Evolutionary conservation across 2,329 filamentous ascomycete genomes (phyloP).

Genomic region (Ophiobolus disseminans): DNA sequence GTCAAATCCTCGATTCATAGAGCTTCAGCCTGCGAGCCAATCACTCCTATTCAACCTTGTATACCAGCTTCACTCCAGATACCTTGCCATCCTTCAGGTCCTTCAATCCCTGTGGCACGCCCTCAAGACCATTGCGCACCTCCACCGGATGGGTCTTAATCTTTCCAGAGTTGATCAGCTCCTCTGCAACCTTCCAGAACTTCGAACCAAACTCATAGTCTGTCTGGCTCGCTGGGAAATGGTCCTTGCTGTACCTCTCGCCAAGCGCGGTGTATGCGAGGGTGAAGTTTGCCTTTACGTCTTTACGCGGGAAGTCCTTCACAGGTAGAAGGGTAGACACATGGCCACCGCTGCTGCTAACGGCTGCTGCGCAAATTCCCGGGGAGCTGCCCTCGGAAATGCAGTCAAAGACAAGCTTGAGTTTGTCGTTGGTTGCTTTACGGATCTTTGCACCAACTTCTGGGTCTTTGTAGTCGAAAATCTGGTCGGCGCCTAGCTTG

Average conservation of each 20-base stretch:
- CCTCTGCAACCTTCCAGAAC: slow-evolving; percentile 32
- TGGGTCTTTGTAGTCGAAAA: slow-evolving; percentile 60
- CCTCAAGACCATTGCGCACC: slow-evolving; percentile 38
- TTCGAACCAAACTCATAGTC: slow-evolving; percentile 39
- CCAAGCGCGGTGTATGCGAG: slow-evolving; percentile 55
- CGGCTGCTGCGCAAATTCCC: slow-evolving; percentile 27
- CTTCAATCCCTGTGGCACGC: slow-evolving; percentile 38
- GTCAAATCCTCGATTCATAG: not conserved
- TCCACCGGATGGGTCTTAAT: slow-evolving; percentile 42
- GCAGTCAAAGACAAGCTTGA: slow-evolving; percentile 59
- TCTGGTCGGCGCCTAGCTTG: slow-evolving; percentile 56
- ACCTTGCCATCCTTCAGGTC: slow-evolving; percentile 44
- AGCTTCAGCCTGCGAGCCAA: not conserved
- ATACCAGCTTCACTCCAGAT: slow-evolving; percentile 47
- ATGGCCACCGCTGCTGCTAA: slow-evolving; percentile 29
- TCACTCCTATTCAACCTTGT: slow-evolving; percentile 20
- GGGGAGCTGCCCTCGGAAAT: slow-evolving; percentile 42
- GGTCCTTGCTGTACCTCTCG: slow-evolving; percentile 44
- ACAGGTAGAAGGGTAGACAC: slow-evolving; percentile 26
- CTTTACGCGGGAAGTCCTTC: slow-evolving; percentile 50
- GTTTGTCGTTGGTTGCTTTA: slow-evolving; percentile 52
- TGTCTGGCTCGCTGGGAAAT: slow-evolving; percentile 35
- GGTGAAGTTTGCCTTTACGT: slow-evolving; percentile 53
- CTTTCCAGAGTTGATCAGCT: slow-evolving; percentile 37
- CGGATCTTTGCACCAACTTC: slow-evolving; percentile 57